These are phyloP conservation scores for Chaetomium tenue DNA, from an alignment of 495 filamentous ascomycete genomes.

Conservation along the genomic window DNA sequence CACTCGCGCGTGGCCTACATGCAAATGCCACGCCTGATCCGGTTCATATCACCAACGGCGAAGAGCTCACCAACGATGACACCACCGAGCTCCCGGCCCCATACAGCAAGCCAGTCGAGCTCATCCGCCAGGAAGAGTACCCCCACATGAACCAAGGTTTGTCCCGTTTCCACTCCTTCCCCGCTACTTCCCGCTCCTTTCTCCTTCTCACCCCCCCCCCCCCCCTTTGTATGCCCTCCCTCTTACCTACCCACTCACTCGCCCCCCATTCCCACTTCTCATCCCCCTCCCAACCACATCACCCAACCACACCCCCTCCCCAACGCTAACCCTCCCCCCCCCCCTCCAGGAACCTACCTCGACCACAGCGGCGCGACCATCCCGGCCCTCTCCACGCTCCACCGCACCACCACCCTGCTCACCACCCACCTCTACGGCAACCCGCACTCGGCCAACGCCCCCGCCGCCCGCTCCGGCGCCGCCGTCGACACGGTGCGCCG, in stretches of 20 bases:
- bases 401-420: slow-evolving; percentile 58
- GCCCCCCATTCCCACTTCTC: not conserved
- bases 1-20: not conserved
- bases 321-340: not conserved
- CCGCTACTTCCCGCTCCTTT: too few species aligned
- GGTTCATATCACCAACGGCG: too few species aligned
- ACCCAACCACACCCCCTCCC: not conserved
- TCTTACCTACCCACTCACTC: too few species aligned
- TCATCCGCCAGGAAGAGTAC: slow-evolving; percentile 46
- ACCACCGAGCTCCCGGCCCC: not conserved
- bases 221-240: not conserved
- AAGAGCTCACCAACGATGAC: not conserved
- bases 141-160: slow-evolving; percentile 50
- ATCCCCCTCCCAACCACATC: not conserved
- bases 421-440: slow-evolving; percentile 65
- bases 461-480: slow-evolving; percentile 60
- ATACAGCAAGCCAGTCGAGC: slow-evolving; percentile 43
- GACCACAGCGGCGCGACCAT: slow-evolving; percentile 76
- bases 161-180: not conserved
- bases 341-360: slow-evolving; percentile 55
- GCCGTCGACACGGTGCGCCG: slow-evolving; percentile 59
- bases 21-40: not conserved
- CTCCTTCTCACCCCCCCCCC: too few species aligned
- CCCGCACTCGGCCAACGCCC: slow-evolving; percentile 68
- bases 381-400: slow-evolving; percentile 62